Evolutionary conservation across 352 stramenopile genomes (phyloP).

Genomic region (Globisporangium solare): DNA sequence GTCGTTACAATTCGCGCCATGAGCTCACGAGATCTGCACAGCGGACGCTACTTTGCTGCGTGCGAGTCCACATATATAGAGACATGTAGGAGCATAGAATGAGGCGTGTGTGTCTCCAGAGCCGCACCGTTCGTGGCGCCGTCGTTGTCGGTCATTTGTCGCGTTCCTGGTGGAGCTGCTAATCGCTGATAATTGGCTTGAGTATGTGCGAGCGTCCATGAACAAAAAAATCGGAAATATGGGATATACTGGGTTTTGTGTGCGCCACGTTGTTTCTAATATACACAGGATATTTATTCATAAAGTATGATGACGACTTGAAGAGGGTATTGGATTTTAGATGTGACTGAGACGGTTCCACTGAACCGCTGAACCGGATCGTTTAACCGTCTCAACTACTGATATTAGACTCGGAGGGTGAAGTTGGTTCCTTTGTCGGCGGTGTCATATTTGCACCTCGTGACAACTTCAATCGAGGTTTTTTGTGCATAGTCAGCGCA

Average conservation of each 20-base stretch:
- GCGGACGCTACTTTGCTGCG: no score
- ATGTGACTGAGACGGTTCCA: no score
- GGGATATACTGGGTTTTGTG: no score
- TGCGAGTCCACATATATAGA: not conserved
- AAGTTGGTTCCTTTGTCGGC: constrained; percentile 38
- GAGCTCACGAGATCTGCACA: no score
- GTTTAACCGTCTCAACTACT: no score
- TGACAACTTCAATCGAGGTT: constrained; percentile 49
- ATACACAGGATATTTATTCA: no score
- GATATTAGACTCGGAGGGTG: not conserved
- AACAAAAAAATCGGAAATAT: not conserved
- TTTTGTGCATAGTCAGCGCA: constrained; percentile 13
- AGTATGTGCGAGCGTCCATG: no score
- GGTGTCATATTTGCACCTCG: constrained; percentile 45
- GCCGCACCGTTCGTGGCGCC: not conserved
- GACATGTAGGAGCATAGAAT: not conserved
- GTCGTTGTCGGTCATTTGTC: not conserved
- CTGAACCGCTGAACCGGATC: no score
- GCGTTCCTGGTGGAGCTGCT: not conserved
- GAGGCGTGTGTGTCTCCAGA: not conserved
- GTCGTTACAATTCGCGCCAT: not conserved
- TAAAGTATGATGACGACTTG: not conserved
- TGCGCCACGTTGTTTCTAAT: no score
- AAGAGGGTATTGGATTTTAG: not conserved
- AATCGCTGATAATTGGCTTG: not conserved